Evolutionary conservation across 495 filamentous ascomycete species (phyloP).

Genomic region (Patellaria atrata): DNA sequence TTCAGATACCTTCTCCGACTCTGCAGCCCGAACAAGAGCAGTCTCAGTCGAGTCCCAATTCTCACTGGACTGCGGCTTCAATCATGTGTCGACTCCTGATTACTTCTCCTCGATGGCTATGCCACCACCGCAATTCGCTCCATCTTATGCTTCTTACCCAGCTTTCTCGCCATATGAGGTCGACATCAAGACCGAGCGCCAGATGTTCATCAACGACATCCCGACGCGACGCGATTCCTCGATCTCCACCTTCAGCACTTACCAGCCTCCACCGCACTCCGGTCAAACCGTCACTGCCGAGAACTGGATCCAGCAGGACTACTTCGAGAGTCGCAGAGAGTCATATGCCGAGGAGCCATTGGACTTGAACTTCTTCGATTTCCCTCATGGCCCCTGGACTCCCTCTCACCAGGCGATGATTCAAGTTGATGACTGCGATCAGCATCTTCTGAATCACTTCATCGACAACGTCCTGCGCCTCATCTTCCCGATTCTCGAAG

Average conservation of each 20-base stretch:
- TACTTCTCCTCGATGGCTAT: slow-evolving; percentile 25
- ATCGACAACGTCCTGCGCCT: slow-evolving; percentile 72
- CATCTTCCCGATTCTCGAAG: slow-evolving; percentile 83
- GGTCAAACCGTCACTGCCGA: slow-evolving; percentile 47
- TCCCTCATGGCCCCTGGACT: slow-evolving; percentile 42
- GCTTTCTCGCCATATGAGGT: slow-evolving; percentile 72
- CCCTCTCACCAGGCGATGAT: slow-evolving; percentile 52
- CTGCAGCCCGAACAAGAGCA: slow-evolving; percentile 53
- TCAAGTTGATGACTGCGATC: slow-evolving; percentile 79
- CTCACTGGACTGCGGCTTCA: slow-evolving; percentile 60
- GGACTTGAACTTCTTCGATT: slow-evolving; percentile 66
- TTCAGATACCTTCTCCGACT: slow-evolving; percentile 63
- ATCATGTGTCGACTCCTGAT: slow-evolving; percentile 35
- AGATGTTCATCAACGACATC: slow-evolving; percentile 87
- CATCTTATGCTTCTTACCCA: slow-evolving; percentile 28
- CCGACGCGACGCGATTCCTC: slow-evolving; percentile 70
- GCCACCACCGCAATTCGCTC: slow-evolving; percentile 26
- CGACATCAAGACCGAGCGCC: slow-evolving; percentile 87
- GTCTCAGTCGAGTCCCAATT: slow-evolving; percentile 66
- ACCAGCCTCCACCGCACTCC: slow-evolving; percentile 53
- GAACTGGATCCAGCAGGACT: slow-evolving; percentile 64
- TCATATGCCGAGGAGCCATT: slow-evolving; percentile 50
- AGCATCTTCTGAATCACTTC: slow-evolving; percentile 81
- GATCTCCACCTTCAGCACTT: slow-evolving; percentile 76
- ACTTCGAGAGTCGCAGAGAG: slow-evolving; percentile 45